phyloP scores from a whole-genome alignment of 2,329 filamentous ascomycete species.

The Colletotrichum viniferum region DNA sequence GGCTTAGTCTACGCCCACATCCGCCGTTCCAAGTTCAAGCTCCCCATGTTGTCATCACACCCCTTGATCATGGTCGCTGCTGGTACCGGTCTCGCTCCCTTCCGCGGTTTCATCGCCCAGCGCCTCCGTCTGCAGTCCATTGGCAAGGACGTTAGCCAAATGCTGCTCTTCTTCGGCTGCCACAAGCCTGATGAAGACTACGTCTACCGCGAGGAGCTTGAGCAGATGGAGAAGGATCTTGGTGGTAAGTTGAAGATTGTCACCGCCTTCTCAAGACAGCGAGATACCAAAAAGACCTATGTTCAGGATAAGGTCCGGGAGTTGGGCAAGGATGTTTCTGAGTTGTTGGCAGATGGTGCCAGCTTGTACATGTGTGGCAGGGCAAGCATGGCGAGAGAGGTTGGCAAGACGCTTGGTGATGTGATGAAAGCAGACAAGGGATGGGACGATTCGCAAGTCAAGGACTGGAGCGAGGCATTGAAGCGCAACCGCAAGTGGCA shows the following conservation, averaged over 20 bases:
- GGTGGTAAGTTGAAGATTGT: slow-evolving; percentile 28
- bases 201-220: slow-evolving; percentile 28
- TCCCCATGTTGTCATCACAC: slow-evolving; percentile 40
- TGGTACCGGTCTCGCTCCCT: slow-evolving; percentile 54
- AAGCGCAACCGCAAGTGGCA: slow-evolving; percentile 57
- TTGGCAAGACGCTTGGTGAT: slow-evolving; percentile 39
- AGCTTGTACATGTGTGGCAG: slow-evolving; percentile 47
- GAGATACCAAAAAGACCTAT: slow-evolving; percentile 29
- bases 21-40: slow-evolving; percentile 40
- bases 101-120: slow-evolving; percentile 37
- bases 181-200: slow-evolving; percentile 37
- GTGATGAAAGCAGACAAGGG: slow-evolving; percentile 36
- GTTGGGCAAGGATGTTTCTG: slow-evolving; percentile 28
- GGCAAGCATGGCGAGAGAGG: slow-evolving; percentile 47
- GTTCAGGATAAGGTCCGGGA: slow-evolving; percentile 42
- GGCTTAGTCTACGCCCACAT: slow-evolving; percentile 37
- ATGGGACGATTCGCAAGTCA: slow-evolving; percentile 43
- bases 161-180: slow-evolving; percentile 46
- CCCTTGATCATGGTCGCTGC: slow-evolving; percentile 56
- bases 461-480: slow-evolving; percentile 49
- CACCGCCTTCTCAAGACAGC: slow-evolving; percentile 35
- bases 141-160: slow-evolving; percentile 32
- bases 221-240: slow-evolving; percentile 24
- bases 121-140: slow-evolving; percentile 45
- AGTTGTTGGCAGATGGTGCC: slow-evolving; percentile 36